Percentiles rank a stretch among this genome's conserved stretches.
These are phyloP conservation scores for Beauveria bassiana DNA, from an alignment of 2,329 filamentous ascomycete species.

Conservation along the genomic window DNA sequence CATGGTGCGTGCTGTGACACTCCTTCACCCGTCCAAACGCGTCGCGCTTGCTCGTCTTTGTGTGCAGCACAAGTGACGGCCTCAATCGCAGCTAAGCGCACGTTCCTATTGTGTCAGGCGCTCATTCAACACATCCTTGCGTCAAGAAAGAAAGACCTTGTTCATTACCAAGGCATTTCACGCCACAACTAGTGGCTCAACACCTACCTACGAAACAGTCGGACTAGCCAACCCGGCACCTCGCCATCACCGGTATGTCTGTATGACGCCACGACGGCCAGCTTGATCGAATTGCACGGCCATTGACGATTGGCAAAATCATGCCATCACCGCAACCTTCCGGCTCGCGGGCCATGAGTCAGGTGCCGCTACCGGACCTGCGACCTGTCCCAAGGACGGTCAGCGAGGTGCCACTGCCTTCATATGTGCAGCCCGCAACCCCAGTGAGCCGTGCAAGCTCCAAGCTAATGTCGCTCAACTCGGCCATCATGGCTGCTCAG, in stretches of 20 bases:
- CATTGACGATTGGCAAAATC: not conserved
- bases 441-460: not conserved
- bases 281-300: not conserved
- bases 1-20: not conserved
- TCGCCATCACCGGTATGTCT: not conserved
- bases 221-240: not conserved
- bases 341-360: not conserved
- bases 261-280: not conserved
- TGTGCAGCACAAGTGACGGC: not conserved
- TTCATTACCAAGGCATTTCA: too few species aligned
- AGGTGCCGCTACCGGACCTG: not conserved
- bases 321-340: not conserved
- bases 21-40: not conserved
- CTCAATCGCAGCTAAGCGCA: not conserved
- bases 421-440: not conserved
- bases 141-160: too few species aligned
- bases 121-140: too few species aligned
- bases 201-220: not conserved
- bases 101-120: not conserved
- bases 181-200: not conserved
- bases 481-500: conserved; percentile 22
- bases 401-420: not conserved
- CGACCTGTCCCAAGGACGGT: not conserved
- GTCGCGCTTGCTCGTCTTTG: not conserved
- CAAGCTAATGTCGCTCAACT: conserved; percentile 8